Evolutionary conservation across 768 basidiomycete species (phyloP), one percentile per base, ranked within the genome.

Genomic region (Tephrocybe sp.): DNA sequence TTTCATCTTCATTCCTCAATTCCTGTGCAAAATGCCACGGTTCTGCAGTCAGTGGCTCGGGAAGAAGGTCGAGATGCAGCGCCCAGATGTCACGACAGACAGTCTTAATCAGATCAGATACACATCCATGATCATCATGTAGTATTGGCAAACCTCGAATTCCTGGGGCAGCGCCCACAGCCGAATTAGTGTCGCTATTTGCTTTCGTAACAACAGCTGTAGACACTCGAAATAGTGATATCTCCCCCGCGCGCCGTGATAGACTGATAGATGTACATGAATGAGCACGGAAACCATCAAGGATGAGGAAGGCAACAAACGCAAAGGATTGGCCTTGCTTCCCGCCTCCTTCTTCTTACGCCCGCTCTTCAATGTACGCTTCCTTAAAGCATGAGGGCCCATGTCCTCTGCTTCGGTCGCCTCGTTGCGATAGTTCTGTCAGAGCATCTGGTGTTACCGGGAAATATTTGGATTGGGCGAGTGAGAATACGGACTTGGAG

Each of bases 21-120:
- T 68, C 72, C 49, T 75, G 74, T n/a, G 68, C 57, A 57, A 77
- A 68, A 35, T 75, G 61, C 53, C 79, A 73, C 9, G 86, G 82
- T 58, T 89, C 89, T 12, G 82, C 68, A 9, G 80, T 75, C 0
- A 81, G 82, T 9, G 83, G 82, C 35, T 72, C 68, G 6, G 81
- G 79, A 13, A 89, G 68, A 14, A 86, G 69, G 39, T 72, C 72
- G n/a, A 93, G 71, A 66, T 91, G 77, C 3, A 90, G 69, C 0
- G 82, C 78, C 92, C 91, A 93, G n/a, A 89, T 51, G 60, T 93
- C 91, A 58, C 83, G 77, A 62, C 89, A 92, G 23, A 90, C 68
- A 19, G 77, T 67, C 91, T 93, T 36, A 12, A 48, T 8, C 19
- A 16, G 35, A 47, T 31, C 5, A 33, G 35, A 17, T 7, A 16